Percentiles rank a stretch among this genome's conserved stretches.
Evolutionary conservation across 2,329 filamentous ascomycete genomes (phyloP).

Genomic region (Orbilia oligospora): DNA sequence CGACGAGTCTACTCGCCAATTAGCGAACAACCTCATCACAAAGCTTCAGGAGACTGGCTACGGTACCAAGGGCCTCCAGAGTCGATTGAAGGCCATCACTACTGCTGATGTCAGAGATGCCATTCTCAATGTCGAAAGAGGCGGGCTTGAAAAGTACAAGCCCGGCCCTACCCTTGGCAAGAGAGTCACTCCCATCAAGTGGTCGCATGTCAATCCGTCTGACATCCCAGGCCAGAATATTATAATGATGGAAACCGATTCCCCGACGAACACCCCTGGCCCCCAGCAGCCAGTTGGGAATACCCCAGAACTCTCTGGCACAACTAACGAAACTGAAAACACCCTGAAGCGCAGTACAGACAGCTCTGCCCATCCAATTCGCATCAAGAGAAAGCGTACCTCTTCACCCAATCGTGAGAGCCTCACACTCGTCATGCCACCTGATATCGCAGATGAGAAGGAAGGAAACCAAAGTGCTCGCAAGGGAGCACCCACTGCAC

Average conservation of each 20-base stretch:
- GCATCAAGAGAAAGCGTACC: slow-evolving; percentile 43
- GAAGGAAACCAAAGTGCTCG: background rate
- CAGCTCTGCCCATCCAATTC: slow-evolving; percentile 27
- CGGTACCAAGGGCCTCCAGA: slow-evolving; percentile 42
- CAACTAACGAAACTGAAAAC: background rate
- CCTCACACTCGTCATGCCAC: slow-evolving; percentile 37
- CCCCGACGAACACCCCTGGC: slow-evolving; percentile 5
- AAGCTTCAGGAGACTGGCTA: slow-evolving; percentile 53
- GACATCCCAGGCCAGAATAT: background rate
- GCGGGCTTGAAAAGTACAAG: slow-evolving; percentile 42
- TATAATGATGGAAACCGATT: slow-evolving; percentile 1
- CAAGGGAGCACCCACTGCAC: background rate
- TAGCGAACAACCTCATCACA: slow-evolving; percentile 47
- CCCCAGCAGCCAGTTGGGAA: background rate
- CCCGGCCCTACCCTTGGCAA: slow-evolving; percentile 40
- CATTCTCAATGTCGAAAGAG: slow-evolving; percentile 29
- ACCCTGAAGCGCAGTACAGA: slow-evolving; percentile 36
- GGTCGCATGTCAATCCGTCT: slow-evolving; percentile 3
- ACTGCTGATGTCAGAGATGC: slow-evolving; percentile 42
- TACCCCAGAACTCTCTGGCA: slow-evolving; percentile 1
- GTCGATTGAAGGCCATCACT: slow-evolving; percentile 40
- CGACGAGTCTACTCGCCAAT: slow-evolving; percentile 45
- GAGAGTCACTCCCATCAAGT: slow-evolving; percentile 48
- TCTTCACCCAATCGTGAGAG: slow-evolving; percentile 34
- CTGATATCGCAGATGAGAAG: slow-evolving; percentile 5